Base-by-base conservation (phyloP, 345 rosid species). In the Anacardium occidentale region DNA sequence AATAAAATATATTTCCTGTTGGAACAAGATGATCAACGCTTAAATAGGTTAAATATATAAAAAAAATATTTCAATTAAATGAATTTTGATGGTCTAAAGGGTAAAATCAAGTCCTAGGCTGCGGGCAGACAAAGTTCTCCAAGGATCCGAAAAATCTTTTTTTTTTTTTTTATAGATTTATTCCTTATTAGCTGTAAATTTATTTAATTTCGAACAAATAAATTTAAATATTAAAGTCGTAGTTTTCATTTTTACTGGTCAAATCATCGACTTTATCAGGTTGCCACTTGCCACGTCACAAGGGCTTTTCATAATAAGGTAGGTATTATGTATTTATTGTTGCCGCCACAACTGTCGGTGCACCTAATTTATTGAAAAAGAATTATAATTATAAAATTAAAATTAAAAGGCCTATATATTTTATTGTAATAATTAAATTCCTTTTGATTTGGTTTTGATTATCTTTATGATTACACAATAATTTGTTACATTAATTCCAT, bases 301-400 rank as follows among this genome's bases (percentile, higher is more conserved):
- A 2, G 26, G 37, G 20, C 17, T 34, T 62, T 32, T 10, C 7
- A 60, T 60, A 29, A 60, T 26, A 60, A 29, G 64, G 64, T 40
- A 2, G 50, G 66, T 62, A n/a, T 45, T n/a, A 22, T 37, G 47
- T 62, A 62, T 14, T 13, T 18, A n/a, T 10, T 24, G 8, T 62
- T 8, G 24, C 20, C 40, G 66, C 66, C 66, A 62, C 66, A 62
- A 40, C 25, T 62, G 66, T 62, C 66, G 66, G 66, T 62, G 66
- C 25, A 29, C 24, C 34, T 62, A 32, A 17, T 32, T 32, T 32
- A 20, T 2, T 12, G 7, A 22, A 59, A 25, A 5, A 15, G 9
- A 37, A 62, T 1, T 5, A 61, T 32, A 14, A 17, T 13, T 12
- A 61, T 25, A 61, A 17, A 29, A 6, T 32, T 25, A 15, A 34